A percentile compares a stretch with the other conserved stretches of the same genome.
Evolutionary conservation across 192 early-diverging fungal species (phyloP).

Genomic region (Obelidium mucronatum): DNA sequence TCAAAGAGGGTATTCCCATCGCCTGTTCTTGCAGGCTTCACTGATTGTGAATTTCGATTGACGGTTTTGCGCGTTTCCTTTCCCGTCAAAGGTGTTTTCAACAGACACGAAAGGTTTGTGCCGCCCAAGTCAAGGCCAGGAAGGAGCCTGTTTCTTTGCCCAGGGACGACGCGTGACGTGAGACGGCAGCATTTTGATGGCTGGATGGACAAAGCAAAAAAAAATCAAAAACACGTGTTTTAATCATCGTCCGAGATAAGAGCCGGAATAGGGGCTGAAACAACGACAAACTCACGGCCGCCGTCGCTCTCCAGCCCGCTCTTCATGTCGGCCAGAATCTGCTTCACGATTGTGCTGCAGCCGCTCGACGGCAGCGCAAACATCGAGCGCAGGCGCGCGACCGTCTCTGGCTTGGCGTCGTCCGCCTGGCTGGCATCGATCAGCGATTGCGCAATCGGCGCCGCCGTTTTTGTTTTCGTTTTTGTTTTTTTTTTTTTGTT

Average conservation of each 20-base stretch:
- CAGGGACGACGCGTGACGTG: conserved; percentile 81
- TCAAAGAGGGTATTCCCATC: conserved; percentile 78
- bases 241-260: not conserved
- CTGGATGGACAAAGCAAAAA: too few species aligned
- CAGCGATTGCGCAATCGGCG: not conserved
- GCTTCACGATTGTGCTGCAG: conserved; percentile 35
- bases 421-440: too few species aligned
- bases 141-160: conserved; percentile 85
- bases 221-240: conserved; percentile 3
- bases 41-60: conserved; percentile 77
- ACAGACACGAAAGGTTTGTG: conserved; percentile 91
- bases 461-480: too few species aligned
- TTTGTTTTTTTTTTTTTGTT: too few species aligned
- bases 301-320: conserved; percentile 43
- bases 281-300: conserved; percentile 8
- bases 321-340: conserved; percentile 49
- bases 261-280: not conserved
- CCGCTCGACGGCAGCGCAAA: conserved; percentile 26
- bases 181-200: conserved; percentile 85
- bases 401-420: not conserved
- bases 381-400: conserved; percentile 36
- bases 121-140: conserved; percentile 94
- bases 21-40: conserved; percentile 82
- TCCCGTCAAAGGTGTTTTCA: conserved; percentile 79
- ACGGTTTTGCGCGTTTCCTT: conserved; percentile 65